Evolutionary conservation across 179 eudicot species (phyloP).

Genomic region (Spergularia azorica): DNA sequence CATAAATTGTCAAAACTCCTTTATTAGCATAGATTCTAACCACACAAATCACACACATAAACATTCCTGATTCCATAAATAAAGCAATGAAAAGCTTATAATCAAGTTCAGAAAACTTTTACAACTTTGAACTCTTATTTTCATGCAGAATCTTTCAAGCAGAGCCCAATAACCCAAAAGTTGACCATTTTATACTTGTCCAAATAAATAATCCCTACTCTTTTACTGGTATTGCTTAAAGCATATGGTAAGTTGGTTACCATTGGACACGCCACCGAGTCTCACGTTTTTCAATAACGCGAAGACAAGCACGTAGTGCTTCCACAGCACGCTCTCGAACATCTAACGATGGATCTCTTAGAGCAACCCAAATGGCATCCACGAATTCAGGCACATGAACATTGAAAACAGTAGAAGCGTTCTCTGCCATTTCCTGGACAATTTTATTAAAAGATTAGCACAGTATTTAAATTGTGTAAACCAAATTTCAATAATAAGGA

Average conservation of each 20-base stretch:
- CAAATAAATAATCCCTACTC: not conserved
- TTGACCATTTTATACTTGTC: not conserved
- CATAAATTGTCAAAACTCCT: not conserved
- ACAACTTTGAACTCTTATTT: not conserved
- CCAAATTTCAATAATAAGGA: not conserved
- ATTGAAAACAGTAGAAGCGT: slow-evolving; percentile 93
- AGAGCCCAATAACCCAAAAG: not conserved
- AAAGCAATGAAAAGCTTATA: not conserved
- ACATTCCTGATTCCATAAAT: slow-evolving; percentile 1
- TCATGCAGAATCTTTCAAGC: not conserved
- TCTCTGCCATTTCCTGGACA: slow-evolving; percentile 97
- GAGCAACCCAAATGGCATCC: slow-evolving; percentile 93
- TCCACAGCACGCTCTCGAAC: slow-evolving; percentile 93
- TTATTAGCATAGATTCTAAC: not conserved
- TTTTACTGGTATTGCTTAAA: not conserved
- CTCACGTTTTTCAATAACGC: slow-evolving; percentile 96
- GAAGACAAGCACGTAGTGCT: slow-evolving; percentile 97
- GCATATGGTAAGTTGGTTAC: slow-evolving; percentile 38
- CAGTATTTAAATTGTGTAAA: not conserved
- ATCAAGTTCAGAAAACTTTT: slow-evolving; percentile 1
- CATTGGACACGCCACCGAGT: slow-evolving; percentile 99
- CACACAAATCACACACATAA: not conserved
- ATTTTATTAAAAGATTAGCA: slow-evolving; percentile 11
- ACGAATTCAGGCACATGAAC: slow-evolving; percentile 91
- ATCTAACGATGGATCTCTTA: slow-evolving; percentile 81